Percentiles rank a stretch among this genome's conserved stretches.
Evolutionary conservation across 768 basidiomycete genomes (phyloP).

Genomic region (Melanogaster broomeanus): DNA sequence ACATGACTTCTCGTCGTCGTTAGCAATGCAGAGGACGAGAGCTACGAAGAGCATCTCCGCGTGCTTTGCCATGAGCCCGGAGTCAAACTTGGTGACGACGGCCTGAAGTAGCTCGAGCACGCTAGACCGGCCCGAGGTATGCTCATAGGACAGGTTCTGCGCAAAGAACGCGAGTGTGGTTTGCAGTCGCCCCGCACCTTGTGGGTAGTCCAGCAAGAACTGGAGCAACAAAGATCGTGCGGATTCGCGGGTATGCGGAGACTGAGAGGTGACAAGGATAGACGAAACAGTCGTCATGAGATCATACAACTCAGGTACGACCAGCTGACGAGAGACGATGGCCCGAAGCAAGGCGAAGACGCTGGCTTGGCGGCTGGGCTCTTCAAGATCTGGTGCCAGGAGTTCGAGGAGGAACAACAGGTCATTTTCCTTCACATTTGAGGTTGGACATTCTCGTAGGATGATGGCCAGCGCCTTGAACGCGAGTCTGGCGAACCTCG

Average conservation of each 20-base stretch:
- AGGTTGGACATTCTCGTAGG: constrained; percentile 83
- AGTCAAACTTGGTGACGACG: constrained; percentile 82
- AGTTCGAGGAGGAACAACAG: constrained; percentile 85
- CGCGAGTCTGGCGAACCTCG: constrained; percentile 84
- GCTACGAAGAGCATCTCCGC: constrained; percentile 89
- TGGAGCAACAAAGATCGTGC: constrained; percentile 88
- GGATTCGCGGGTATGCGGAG: constrained; percentile 85
- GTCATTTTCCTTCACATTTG: constrained; percentile 87
- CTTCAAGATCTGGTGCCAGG: constrained; percentile 87
- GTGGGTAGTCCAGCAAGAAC: constrained; percentile 96
- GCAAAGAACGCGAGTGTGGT: constrained; percentile 90
- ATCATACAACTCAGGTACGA: constrained; percentile 96
- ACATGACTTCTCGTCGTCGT: constrained; percentile 90
- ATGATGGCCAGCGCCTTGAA: constrained; percentile 85
- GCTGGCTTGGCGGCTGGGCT: constrained; percentile 78
- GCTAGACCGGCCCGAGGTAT: constrained; percentile 90
- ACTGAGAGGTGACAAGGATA: constrained; percentile 92
- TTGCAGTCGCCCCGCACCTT: constrained; percentile 87
- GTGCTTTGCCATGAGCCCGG: constrained; percentile 71
- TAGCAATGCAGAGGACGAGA: constrained; percentile 90
- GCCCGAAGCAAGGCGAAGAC: constrained; percentile 89
- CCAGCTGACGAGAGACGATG: constrained; percentile 87
- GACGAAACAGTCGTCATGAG: constrained; percentile 92
- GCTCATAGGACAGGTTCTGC: constrained; percentile 86
- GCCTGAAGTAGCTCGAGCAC: constrained; percentile 92